A percentile compares a stretch with the other conserved stretches of the same genome.
Evolutionary conservation across 2,329 filamentous ascomycete species (phyloP).

Genomic region (Alternaria conjuncta): DNA sequence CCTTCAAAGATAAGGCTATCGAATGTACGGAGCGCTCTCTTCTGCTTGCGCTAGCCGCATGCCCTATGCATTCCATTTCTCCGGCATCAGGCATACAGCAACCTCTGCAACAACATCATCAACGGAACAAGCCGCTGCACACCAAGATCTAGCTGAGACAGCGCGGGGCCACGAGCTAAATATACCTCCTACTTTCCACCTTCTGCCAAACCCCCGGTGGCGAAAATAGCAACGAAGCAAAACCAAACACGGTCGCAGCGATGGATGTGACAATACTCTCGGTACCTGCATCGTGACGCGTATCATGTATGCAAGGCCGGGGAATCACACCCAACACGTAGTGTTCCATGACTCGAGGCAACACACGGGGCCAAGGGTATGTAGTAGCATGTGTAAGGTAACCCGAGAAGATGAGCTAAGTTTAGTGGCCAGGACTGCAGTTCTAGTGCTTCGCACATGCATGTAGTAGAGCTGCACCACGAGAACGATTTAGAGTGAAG

Average conservation of each 20-base stretch:
- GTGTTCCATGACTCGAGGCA: background rate
- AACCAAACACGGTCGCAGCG: background rate
- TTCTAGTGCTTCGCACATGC: background rate
- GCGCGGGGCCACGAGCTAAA: background rate
- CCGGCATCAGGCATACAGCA: background rate
- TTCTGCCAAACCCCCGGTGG: background rate
- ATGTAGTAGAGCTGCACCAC: background rate
- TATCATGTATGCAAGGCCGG: background rate
- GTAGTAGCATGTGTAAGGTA: background rate
- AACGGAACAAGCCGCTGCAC: background rate
- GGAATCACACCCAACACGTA: background rate
- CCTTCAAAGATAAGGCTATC: background rate
- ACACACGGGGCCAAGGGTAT: background rate
- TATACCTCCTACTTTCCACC: background rate
- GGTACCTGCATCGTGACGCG: slow-evolving; percentile 1
- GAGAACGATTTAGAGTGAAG: background rate
- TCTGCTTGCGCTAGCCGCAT: background rate
- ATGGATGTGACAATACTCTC: background rate
- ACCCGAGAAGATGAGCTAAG: background rate
- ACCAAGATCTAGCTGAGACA: background rate
- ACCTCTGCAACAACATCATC: background rate
- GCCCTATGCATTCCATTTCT: background rate
- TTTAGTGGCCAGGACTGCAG: background rate
- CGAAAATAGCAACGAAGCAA: background rate
- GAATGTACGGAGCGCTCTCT: background rate